Evolutionary conservation across 176 grass and related monocot genomes (phyloP), one percentile per base, ranked within the genome.

Genomic region (Musa troglodytarum): DNA sequence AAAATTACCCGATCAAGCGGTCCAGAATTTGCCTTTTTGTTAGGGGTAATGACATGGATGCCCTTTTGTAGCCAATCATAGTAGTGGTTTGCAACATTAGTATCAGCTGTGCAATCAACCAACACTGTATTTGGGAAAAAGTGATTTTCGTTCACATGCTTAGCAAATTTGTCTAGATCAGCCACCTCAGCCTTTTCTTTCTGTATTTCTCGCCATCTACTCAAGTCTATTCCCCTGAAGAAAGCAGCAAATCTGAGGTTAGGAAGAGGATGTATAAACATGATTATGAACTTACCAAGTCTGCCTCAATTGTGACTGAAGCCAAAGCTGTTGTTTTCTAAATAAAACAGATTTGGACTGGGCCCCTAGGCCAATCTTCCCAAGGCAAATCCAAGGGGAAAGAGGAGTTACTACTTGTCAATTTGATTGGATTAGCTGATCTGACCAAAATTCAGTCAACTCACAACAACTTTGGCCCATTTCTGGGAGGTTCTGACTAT

Each of bases 11-110:
- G 77, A 75, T 97, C 90, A 90, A 97, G 94, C 75, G 94, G 94
- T 2, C 94, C 94, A 10, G 94, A 93, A 81, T 97, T 97, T 63
- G 90, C 94, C 78, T 97, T 97, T 85, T 97, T 97, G 83, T 97
- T 97, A 3, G 93, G 94, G 5, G 94, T 97, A 26, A 97, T 85
- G 66, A 97, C 94, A 85, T 97, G 87, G 73, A 97, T 93, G 54
- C 94, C 94, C 82, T 91, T 90, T 66, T 72, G 83, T 79, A 97
- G 79, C 94, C 94, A 97, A 74, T 93, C 88, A 55, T 93, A 90
- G 65, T 97, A 97, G 68, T 83, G 80, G 76, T 87, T 93, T 79
- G 94, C 90, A 58, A 97, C 78, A 73, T 80, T 86, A 50, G 94
- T 87, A 83, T 97, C 90, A 74, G 94, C 94, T 59, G 94, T 97